Percentiles rank a stretch among this genome's conserved stretches.
phyloP scores from a whole-genome alignment of 176 grass and related monocot species.

The Aechmea fasciata region DNA sequence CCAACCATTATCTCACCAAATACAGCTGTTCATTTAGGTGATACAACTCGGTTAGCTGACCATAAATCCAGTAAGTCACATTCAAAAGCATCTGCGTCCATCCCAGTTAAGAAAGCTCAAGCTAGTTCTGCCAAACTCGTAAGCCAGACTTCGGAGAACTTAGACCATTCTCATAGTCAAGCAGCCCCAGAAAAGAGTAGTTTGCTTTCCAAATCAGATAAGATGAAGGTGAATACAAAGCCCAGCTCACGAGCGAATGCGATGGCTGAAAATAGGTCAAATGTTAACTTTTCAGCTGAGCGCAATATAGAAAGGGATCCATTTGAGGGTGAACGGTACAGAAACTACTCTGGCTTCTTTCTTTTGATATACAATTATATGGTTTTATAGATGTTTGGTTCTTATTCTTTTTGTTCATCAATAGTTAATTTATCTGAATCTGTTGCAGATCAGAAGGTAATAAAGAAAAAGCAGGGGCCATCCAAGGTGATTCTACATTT shows the following conservation, averaged over 20 bases:
- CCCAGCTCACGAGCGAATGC: conserved; percentile 23
- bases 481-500: conserved; percentile 12
- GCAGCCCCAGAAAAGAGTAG: conserved; percentile 35
- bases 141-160: conserved; percentile 34
- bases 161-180: conserved; percentile 29
- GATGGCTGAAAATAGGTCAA: conserved; percentile 34
- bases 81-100: conserved; percentile 25
- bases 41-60: conserved; percentile 32
- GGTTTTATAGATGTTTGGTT: not conserved
- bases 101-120: conserved; percentile 52
- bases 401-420: conserved; percentile 9
- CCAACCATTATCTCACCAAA: conserved; percentile 29
- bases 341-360: conserved; percentile 7
- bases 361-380: conserved; percentile 4
- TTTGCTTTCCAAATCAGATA: conserved; percentile 48
- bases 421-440: conserved; percentile 18
- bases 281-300: conserved; percentile 35
- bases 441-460: conserved; percentile 40
- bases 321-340: conserved; percentile 59
- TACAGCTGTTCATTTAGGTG: conserved; percentile 22
- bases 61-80: conserved; percentile 37
- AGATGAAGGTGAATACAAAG: conserved; percentile 40
- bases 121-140: conserved; percentile 49
- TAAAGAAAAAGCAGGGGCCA: conserved; percentile 27
- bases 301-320: conserved; percentile 32